Evolutionary conservation across 345 rosid genomes (phyloP).

Genomic region (Pseudoturritis turrita): DNA sequence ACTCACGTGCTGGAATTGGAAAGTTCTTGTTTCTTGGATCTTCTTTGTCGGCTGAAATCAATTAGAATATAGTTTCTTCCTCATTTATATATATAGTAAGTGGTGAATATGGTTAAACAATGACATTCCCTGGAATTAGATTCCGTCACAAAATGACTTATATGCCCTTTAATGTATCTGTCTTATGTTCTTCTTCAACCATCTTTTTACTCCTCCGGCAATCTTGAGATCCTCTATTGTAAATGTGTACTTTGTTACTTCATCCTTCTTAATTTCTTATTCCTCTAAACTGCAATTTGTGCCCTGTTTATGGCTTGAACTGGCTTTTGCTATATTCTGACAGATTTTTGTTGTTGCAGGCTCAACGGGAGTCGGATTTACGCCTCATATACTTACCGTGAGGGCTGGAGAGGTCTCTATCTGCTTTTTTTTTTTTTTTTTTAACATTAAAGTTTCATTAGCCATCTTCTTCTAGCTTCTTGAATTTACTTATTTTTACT

Average conservation of each 20-base stretch:
- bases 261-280: not conserved
- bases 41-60: slow-evolving; percentile 18
- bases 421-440: not conserved
- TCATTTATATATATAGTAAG: not conserved
- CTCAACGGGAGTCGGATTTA: slow-evolving; percentile 72
- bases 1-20: slow-evolving; percentile 17
- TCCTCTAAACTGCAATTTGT: not conserved
- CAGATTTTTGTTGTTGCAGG: slow-evolving; percentile 5
- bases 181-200: not conserved
- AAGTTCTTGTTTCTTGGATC: slow-evolving; percentile 2
- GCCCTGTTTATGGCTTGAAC: not conserved
- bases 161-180: slow-evolving; percentile 8
- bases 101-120: slow-evolving; percentile 18
- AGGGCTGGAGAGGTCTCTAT: slow-evolving; percentile 62
- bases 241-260: not conserved
- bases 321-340: not conserved
- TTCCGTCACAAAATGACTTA: not conserved
- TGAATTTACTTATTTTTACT: not conserved
- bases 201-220: not conserved
- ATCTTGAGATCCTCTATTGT: not conserved
- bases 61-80: slow-evolving; percentile 20
- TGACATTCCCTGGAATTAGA: not conserved
- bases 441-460: not conserved
- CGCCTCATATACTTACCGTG: slow-evolving; percentile 66
- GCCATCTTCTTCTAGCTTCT: slow-evolving; percentile 1